Evolutionary conservation across 495 filamentous ascomycete genomes (phyloP).

Genomic region (Lepidopterella palustris): DNA sequence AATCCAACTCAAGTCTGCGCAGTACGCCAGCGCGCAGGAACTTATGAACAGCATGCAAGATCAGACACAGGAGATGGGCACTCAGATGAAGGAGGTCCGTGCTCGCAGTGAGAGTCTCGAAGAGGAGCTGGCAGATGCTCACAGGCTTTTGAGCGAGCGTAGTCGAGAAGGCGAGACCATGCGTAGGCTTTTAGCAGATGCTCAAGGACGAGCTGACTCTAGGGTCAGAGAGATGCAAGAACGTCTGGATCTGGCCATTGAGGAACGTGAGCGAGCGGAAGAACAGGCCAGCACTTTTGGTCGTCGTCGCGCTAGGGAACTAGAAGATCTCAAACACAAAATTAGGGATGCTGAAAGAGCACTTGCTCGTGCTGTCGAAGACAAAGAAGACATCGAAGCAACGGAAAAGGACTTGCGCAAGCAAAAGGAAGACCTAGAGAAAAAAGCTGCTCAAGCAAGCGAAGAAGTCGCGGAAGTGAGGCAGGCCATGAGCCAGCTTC

Average conservation of each 20-base stretch:
- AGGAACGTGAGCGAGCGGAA: slow-evolving; percentile 88
- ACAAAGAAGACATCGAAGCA: slow-evolving; percentile 62
- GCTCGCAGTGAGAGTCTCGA: slow-evolving; percentile 80
- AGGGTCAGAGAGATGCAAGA: slow-evolving; percentile 84
- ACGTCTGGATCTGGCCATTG: slow-evolving; percentile 76
- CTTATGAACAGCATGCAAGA: slow-evolving; percentile 88
- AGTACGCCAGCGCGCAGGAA: slow-evolving; percentile 76
- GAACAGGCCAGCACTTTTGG: slow-evolving; percentile 77
- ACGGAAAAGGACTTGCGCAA: slow-evolving; percentile 66
- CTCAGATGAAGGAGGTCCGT: slow-evolving; percentile 86
- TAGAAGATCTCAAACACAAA: slow-evolving; percentile 75
- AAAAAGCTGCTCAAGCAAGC: slow-evolving; percentile 55
- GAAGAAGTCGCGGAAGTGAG: slow-evolving; percentile 70
- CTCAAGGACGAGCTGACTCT: slow-evolving; percentile 71
- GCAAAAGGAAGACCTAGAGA: slow-evolving; percentile 67
- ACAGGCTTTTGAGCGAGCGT: slow-evolving; percentile 80
- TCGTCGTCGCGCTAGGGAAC: slow-evolving; percentile 68
- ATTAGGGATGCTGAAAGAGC: slow-evolving; percentile 73
- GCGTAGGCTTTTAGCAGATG: slow-evolving; percentile 79
- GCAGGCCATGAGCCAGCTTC: slow-evolving; percentile 68
- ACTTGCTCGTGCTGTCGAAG: slow-evolving; percentile 61
- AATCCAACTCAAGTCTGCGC: slow-evolving; percentile 72
- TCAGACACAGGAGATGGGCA: slow-evolving; percentile 78
- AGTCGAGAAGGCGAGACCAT: slow-evolving; percentile 95
- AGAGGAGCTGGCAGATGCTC: slow-evolving; percentile 84